Evolutionary conservation across 805 yeast species (phyloP).

Genomic region (Candida alai): DNA sequence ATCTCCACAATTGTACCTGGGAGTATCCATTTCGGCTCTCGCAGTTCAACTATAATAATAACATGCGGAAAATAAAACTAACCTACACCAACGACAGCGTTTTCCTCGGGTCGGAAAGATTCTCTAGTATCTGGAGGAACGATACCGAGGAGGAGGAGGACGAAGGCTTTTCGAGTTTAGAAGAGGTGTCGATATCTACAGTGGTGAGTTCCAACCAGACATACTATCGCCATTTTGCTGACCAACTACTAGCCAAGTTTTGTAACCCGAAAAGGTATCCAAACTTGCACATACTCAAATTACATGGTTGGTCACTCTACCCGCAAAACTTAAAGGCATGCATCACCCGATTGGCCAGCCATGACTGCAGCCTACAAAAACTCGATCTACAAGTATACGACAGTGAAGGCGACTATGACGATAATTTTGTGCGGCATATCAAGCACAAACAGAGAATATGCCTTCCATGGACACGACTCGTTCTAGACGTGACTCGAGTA

Average conservation of each 20-base stretch:
- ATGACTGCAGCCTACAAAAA: slow-evolving; percentile 6
- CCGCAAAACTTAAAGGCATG: slow-evolving; percentile 1
- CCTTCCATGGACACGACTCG: slow-evolving; percentile 7
- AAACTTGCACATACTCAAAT: slow-evolving; percentile 8
- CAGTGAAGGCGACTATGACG: background rate
- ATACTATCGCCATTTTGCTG: too few relatives aligned
- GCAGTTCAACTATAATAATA: slow-evolving; percentile 26
- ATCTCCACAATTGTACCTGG: slow-evolving; percentile 49
- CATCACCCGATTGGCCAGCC: background rate
- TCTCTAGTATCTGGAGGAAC: too few relatives aligned
- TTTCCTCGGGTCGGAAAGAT: slow-evolving; percentile 37
- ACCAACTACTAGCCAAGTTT: slow-evolving; percentile 10
- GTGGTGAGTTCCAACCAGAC: too few relatives aligned
- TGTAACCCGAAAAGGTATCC: slow-evolving; percentile 10
- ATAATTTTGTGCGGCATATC: slow-evolving; percentile 6
- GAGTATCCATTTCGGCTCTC: slow-evolving; percentile 49
- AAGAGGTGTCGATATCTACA: slow-evolving; percentile 6
- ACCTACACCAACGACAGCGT: slow-evolving; percentile 25
- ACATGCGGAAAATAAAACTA: slow-evolving; percentile 21
- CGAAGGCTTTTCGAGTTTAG: slow-evolving; percentile 9
- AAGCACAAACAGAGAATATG: slow-evolving; percentile 4
- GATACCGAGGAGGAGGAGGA: slow-evolving; percentile 22
- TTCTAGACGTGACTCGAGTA: background rate
- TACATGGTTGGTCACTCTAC: slow-evolving; percentile 13
- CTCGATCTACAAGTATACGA: slow-evolving; percentile 12